Evolutionary conservation across 1,284 basidiomycete species (phyloP), one percentile per base, ranked within the genome.

Genomic region (Ustilago nuda): DNA sequence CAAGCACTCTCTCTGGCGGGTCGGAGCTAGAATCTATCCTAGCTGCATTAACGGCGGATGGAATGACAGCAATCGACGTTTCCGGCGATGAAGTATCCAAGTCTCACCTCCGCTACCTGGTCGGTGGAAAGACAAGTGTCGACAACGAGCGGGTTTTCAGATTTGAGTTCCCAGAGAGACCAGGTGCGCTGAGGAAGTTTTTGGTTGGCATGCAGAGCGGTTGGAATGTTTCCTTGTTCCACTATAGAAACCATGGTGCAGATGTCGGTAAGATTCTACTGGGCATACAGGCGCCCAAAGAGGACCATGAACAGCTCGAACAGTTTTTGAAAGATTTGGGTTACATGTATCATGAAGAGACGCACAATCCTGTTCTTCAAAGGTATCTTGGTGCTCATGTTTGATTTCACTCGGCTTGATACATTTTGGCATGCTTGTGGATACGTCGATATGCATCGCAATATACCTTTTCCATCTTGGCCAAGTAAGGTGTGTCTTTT

Each of bases 161-260:
- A 82, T 99, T 99, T 85, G 95, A 96, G 84, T 99, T 99, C 86
- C 97, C 97, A 2, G 97, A 99, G 86, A 89, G 96, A 62, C 96
- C 95, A 5, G 93, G 92, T 4, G 96, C 96, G 1, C 88, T 99
- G 65, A 90, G 93, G 53, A 93, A 93, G 80, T 99, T 99, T 88
- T 65, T 85, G 23, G 75, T 71, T 30, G 78, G 92, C 4, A 86
- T 99, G 59, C 92, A 92, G 57, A 89, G 90, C 35, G 92, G 91
- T 15, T 98, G 95, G 94, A 98, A 97, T 87, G 94, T 99, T 60
- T 93, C 94, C 1, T 87, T 99, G 71, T 99, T 98, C 88, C 97
- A 99, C 86, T 99, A 99, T 87, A 90, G 96, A 66, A 98, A 98
- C 86, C 95, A 99, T 79, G 96, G 96, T 36, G 72, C 76, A 9